These are phyloP conservation scores for Candida endomychidarum DNA, from an alignment of 805 yeast genomes.

Conservation along the genomic window DNA sequence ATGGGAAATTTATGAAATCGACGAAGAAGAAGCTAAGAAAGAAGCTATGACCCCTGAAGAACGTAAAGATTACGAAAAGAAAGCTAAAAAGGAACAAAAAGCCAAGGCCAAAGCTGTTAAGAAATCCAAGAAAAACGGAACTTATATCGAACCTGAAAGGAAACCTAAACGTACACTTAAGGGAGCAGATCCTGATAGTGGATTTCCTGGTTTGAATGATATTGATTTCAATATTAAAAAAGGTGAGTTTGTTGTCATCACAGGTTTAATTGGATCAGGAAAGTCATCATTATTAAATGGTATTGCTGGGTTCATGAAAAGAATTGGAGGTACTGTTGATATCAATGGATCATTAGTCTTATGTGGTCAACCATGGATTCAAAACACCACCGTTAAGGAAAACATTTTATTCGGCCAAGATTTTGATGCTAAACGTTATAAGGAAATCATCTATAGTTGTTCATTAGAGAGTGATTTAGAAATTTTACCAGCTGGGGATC, in stretches of 20 bases:
- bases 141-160: constrained; percentile 2
- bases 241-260: constrained; percentile 37
- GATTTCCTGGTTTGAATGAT: constrained; percentile 29
- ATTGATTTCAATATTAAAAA: constrained; percentile 25
- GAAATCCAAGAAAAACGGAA: constrained; percentile 2
- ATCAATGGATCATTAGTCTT: constrained; percentile 29
- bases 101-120: constrained; percentile 6
- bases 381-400: constrained; percentile 33
- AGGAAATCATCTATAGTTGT: constrained; percentile 29
- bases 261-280: constrained; percentile 39
- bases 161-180: neutral
- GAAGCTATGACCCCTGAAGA: constrained; percentile 11
- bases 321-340: constrained; percentile 27
- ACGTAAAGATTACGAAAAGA: constrained; percentile 8
- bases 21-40: constrained; percentile 16
- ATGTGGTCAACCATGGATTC: constrained; percentile 40
- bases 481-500: constrained; percentile 34
- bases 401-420: constrained; percentile 31
- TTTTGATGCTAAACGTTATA: constrained; percentile 24
- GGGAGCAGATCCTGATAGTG: constrained; percentile 5
- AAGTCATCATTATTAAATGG: constrained; percentile 38
- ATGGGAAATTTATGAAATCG: constrained; percentile 29
- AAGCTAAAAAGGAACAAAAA: constrained; percentile 3
- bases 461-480: constrained; percentile 33
- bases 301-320: constrained; percentile 38